Percentiles rank a stretch among this genome's conserved stretches.
Conservation (phyloP, 345 rosid genomes). For the rapeseed (Brassica napus) region Da-Ae NC_063444.1:6992501-6993000, state of each 20-base stretch:
- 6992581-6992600: not conserved
- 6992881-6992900: not conserved
- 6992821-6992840: conserved; percentile 80
- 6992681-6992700: not conserved
- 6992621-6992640: not conserved
- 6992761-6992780: conserved; percentile 49
- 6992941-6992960: not conserved
- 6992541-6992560: not conserved
- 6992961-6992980: conserved; percentile 6
- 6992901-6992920: not conserved
- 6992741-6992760: not conserved
- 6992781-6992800: conserved; percentile 41
- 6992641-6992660: not conserved
- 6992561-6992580: not conserved
- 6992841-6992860: conserved; percentile 40
- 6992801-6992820: conserved; percentile 58
- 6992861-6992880: not conserved
- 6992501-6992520: not conserved
- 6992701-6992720: not conserved
- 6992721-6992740: not conserved
- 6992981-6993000: conserved; percentile 5
- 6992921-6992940: not conserved
- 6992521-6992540: not conserved
- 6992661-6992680: not conserved
- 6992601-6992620: conserved; percentile 6